Conservation (phyloP, 108 stramenopile species). For the Fistulifera pelliculosa region DNA sequence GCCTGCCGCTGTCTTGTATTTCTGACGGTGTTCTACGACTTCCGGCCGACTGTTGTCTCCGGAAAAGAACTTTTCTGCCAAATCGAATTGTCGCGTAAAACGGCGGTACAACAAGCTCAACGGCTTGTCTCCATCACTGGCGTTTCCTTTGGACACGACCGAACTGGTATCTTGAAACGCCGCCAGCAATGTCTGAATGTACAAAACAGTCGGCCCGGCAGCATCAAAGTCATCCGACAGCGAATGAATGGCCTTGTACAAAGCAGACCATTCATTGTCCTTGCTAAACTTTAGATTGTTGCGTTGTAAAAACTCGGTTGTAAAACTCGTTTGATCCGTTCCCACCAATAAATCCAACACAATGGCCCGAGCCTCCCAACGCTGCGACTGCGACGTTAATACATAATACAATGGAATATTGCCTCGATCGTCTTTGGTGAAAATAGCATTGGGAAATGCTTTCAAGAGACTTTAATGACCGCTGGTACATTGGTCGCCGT, state of each 20-base stretch:
- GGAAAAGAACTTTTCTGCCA: conserved; percentile 75
- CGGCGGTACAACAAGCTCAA: conserved; percentile 70
- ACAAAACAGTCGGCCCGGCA: conserved; percentile 53
- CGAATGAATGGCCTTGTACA: conserved; percentile 52
- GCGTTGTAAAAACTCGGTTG: conserved; percentile 29
- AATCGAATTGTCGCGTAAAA: conserved; percentile 76
- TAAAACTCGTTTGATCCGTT: too few species aligned
- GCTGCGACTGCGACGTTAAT: conserved; percentile 1
- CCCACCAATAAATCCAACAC: too few species aligned
- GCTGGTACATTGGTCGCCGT: conserved; percentile 3
- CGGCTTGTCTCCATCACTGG: conserved; percentile 56
- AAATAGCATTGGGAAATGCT: conserved; percentile 19
- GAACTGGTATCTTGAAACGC: conserved; percentile 8
- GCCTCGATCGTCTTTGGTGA: conserved; percentile 27
- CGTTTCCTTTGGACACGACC: conserved; percentile 14
- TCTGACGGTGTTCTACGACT: conserved; percentile 62
- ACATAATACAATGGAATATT: not conserved
- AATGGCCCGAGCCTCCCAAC: too few species aligned
- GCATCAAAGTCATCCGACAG: conserved; percentile 65
- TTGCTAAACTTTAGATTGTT: conserved; percentile 24
- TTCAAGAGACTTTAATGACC: conserved; percentile 26
- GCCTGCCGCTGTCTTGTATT: conserved; percentile 70
- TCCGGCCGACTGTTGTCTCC: conserved; percentile 80
- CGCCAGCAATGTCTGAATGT: conserved; percentile 16
- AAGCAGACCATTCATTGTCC: conserved; percentile 20